These are phyloP conservation scores for Trichoderma simmonsii DNA, from an alignment of 2,329 filamentous ascomycete species.

Conservation along the genomic window DNA sequence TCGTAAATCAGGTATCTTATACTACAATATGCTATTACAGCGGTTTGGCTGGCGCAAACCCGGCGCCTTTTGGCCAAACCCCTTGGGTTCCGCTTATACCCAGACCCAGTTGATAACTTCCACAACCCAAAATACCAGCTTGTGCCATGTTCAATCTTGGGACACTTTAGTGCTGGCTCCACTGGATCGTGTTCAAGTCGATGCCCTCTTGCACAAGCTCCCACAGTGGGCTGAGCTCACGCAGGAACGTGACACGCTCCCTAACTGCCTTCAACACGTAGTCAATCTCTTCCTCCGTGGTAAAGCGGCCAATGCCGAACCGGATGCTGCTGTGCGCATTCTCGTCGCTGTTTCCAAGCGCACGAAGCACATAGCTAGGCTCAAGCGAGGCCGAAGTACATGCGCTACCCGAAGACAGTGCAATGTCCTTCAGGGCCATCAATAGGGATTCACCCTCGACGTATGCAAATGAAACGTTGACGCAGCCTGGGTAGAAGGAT, in stretches of 20 bases:
- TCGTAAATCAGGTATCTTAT: slow-evolving; percentile 23
- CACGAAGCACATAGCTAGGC: slow-evolving; percentile 91
- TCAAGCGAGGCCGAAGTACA: slow-evolving; percentile 97
- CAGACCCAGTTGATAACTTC: not conserved
- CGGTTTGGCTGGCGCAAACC: slow-evolving; percentile 23
- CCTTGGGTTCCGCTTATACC: slow-evolving; percentile 1
- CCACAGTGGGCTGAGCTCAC: slow-evolving; percentile 94
- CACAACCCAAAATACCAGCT: not conserved
- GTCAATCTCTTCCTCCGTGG: slow-evolving; percentile 91
- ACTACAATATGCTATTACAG: slow-evolving; percentile 32
- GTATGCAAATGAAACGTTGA: slow-evolving; percentile 98
- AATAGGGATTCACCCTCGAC: slow-evolving; percentile 96
- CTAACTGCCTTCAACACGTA: slow-evolving; percentile 93
- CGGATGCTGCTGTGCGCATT: slow-evolving; percentile 96
- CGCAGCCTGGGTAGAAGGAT: slow-evolving; percentile 89
- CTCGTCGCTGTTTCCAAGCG: slow-evolving; percentile 93
- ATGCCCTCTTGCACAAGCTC: slow-evolving; percentile 96
- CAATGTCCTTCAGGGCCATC: slow-evolving; percentile 98
- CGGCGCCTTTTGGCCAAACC: slow-evolving; percentile 20
- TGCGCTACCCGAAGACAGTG: slow-evolving; percentile 90
- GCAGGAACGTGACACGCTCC: slow-evolving; percentile 86
- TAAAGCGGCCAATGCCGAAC: slow-evolving; percentile 96
- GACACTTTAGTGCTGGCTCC: slow-evolving; percentile 80
- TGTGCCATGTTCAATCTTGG: not conserved
- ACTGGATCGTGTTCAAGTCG: slow-evolving; percentile 93